Conservation (phyloP, 2,329 filamentous ascomycete species). For the Colletotrichum melonis region DNA sequence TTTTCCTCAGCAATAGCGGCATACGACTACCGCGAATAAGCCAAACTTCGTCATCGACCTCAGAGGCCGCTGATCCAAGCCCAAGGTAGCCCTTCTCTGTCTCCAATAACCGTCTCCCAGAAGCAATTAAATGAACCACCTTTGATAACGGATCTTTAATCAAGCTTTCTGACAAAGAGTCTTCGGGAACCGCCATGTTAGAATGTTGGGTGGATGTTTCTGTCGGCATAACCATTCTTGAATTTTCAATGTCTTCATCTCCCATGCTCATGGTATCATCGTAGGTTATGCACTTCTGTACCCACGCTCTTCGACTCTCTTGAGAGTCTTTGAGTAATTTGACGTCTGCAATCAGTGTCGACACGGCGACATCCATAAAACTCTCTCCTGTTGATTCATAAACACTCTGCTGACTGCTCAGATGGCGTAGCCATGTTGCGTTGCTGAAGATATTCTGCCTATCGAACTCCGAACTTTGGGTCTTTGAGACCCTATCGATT, state of each 20-base stretch:
- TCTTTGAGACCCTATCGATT: not conserved
- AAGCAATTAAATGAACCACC: not conserved
- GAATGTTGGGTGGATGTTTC: not conserved
- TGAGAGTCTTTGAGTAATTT: not conserved
- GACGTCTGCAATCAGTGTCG: slow-evolving; percentile 9
- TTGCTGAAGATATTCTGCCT: not conserved
- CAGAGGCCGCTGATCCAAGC: not conserved
- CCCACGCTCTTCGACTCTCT: not conserved
- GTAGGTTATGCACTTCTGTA: slow-evolving; percentile 7
- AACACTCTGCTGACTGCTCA: not conserved
- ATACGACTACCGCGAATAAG: slow-evolving; percentile 11
- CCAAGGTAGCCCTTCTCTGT: not conserved
- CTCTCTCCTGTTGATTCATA: not conserved
- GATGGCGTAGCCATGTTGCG: slow-evolving; percentile 3
- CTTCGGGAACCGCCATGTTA: not conserved
- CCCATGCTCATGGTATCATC: not conserved
- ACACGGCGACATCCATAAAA: not conserved
- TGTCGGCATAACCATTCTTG: not conserved
- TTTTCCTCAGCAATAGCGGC: slow-evolving; percentile 5
- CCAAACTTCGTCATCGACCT: slow-evolving; percentile 17
- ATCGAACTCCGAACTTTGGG: not conserved
- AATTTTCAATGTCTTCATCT: not conserved
- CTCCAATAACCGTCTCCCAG: not conserved
- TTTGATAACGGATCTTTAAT: slow-evolving; percentile 1
- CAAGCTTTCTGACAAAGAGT: not conserved